These are phyloP conservation scores for Skeletonema tropicum DNA, from an alignment of 108 stramenopile genomes.

Conservation along the genomic window DNA sequence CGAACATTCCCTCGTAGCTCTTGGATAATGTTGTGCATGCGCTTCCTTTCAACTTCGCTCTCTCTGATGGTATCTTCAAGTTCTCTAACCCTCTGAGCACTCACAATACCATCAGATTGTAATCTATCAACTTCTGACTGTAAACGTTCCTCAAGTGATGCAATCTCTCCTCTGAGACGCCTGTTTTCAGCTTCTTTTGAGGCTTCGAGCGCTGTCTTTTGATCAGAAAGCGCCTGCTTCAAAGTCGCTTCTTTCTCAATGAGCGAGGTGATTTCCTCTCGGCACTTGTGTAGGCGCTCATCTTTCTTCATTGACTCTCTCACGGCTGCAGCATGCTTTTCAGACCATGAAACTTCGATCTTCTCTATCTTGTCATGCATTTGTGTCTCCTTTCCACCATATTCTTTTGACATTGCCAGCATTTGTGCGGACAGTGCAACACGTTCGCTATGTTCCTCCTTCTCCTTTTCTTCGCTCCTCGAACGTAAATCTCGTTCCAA, in stretches of 20 bases:
- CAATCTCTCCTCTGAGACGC: conserved; percentile 15
- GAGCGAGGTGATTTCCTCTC: conserved; percentile 17
- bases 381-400: conserved; percentile 21
- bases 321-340: not conserved
- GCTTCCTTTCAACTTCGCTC: conserved; percentile 13
- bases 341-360: conserved; percentile 5
- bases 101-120: not conserved
- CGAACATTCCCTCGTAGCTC: conserved; percentile 96
- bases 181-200: conserved; percentile 29
- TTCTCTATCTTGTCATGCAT: conserved; percentile 26
- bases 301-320: not conserved
- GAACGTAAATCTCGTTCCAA: conserved; percentile 28
- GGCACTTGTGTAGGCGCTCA: not conserved
- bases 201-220: conserved; percentile 13
- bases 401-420: conserved; percentile 35
- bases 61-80: conserved; percentile 17
- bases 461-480: conserved; percentile 36
- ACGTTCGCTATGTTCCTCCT: conserved; percentile 29
- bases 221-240: conserved; percentile 26
- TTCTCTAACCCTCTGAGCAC: conserved; percentile 11
- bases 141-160: conserved; percentile 7
- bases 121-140: conserved; percentile 11
- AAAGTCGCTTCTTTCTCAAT: not conserved
- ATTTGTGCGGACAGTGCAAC: conserved; percentile 34
- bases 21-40: conserved; percentile 94